Conservation (phyloP, 2,329 filamentous ascomycete genomes). For the Pleoardoris graminearum region DNA sequence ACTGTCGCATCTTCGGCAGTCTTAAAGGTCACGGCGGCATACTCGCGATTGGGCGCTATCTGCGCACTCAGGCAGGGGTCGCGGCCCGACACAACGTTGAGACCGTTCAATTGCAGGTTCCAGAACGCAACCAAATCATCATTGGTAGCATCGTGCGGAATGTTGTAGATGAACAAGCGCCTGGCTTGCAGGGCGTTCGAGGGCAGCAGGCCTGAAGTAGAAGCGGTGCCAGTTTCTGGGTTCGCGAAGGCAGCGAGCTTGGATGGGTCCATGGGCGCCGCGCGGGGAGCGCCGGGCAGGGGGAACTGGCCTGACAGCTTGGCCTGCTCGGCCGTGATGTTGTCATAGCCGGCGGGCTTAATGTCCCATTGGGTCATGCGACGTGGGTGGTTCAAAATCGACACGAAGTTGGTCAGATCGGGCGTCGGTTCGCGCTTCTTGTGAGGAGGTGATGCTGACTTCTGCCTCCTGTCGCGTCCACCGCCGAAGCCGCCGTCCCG, state of each 20-base stretch:
- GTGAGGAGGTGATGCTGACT: slow-evolving; percentile 71
- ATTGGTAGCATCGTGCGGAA: slow-evolving; percentile 73
- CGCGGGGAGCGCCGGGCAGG: slow-evolving; percentile 88
- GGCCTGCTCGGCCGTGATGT: slow-evolving; percentile 96
- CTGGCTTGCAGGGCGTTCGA: slow-evolving; percentile 93
- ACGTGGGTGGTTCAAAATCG: slow-evolving; percentile 83
- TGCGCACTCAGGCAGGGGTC: slow-evolving; percentile 87
- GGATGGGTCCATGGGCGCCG: slow-evolving; percentile 92
- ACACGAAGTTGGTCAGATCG: slow-evolving; percentile 84
- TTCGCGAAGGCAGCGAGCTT: slow-evolving; percentile 96
- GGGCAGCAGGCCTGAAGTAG: slow-evolving; percentile 81
- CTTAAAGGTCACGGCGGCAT: slow-evolving; percentile 91
- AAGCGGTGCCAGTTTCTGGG: slow-evolving; percentile 73
- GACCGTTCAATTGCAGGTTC: slow-evolving; percentile 93
- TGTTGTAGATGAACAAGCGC: slow-evolving; percentile 83
- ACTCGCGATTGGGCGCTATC: slow-evolving; percentile 75
- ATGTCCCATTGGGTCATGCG: slow-evolving; percentile 99
- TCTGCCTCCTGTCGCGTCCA: slow-evolving; percentile 65
- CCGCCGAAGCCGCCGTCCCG: slow-evolving; percentile 29
- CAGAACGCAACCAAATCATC: slow-evolving; percentile 82
- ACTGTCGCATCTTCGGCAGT: slow-evolving; percentile 85
- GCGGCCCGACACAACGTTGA: slow-evolving; percentile 82
- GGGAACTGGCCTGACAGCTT: slow-evolving; percentile 99
- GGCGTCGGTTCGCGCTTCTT: slow-evolving; percentile 96
- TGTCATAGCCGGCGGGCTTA: slow-evolving; percentile 96